Conservation (phyloP, 2,329 filamentous ascomycete genomes). For the Westerdykella aurantiaca region DNA sequence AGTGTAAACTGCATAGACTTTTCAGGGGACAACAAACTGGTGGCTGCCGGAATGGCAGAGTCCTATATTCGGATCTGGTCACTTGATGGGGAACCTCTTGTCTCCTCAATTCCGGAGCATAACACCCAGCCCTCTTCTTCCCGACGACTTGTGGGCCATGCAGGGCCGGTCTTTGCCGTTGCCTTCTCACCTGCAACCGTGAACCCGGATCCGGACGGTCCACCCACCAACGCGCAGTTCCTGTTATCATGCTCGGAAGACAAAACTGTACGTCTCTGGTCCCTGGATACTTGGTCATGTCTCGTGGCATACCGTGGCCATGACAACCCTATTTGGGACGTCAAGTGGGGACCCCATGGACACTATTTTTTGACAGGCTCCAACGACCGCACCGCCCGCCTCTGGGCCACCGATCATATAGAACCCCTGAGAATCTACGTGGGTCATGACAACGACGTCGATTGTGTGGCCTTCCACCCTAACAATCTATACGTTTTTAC, state of each 20-base stretch:
- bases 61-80: constrained; percentile 96
- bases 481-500: constrained; percentile 94
- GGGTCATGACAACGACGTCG: constrained; percentile 90
- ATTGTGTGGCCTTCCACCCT: constrained; percentile 85
- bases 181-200: constrained; percentile 73
- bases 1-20: constrained; percentile 93
- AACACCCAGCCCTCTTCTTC: constrained; percentile 61
- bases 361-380: constrained; percentile 90
- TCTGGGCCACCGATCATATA: constrained; percentile 92
- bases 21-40: constrained; percentile 80
- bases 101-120: constrained; percentile 55
- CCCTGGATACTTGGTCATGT: constrained; percentile 83
- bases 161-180: constrained; percentile 80
- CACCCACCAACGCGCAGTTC: constrained; percentile 61
- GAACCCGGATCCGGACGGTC: constrained; percentile 43
- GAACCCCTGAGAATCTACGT: constrained; percentile 82
- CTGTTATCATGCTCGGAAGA: constrained; percentile 85
- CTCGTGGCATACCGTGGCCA: constrained; percentile 92
- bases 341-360: constrained; percentile 85
- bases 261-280: constrained; percentile 86
- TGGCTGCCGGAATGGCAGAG: constrained; percentile 83
- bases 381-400: constrained; percentile 81
- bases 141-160: constrained; percentile 76
- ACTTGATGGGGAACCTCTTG: constrained; percentile 75
- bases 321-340: constrained; percentile 79